Base-by-base conservation (phyloP, 2,329 filamentous ascomycete species). In the Xylariaceae sp. region DNA sequence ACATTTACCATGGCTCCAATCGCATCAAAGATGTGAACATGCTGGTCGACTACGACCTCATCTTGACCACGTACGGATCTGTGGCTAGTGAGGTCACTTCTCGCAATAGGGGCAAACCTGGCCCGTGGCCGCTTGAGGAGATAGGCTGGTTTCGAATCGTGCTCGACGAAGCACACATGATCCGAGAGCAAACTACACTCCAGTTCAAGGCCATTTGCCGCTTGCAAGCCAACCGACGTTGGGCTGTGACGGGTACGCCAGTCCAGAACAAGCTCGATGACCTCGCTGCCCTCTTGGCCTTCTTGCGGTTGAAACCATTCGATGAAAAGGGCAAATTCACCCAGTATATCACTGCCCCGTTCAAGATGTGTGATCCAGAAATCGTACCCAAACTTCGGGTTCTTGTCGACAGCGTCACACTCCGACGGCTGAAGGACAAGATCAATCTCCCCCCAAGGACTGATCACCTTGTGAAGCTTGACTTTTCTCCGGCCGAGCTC, bases 171-270 rank as follows among this genome's bases (percentile, higher is more conserved):
- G 94, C 92, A 0, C 94, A 99, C 72, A 89, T 89, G 74, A 97
- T 99, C 65, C 89, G 94, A 30, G 93, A 95, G 67, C 88, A 90
- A 63, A 83, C 80, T 2, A 93, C 92, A 0, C 78, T 89, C 47
- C 88, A 93, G 66, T 95, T 92, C 56, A 91, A 92, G 71, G 90
- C 90, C 2, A 90, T 94, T 17, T 92, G 91, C 64, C 83, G 85
- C 17, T 78, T 97, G 2, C 82, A 89, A 61, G 90, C 92, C 1
- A 83, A 89, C 69, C 85, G 92, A 37, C 87, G 92, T 39, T 99
- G 94, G 94, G 93, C 92, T 2, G 90, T 97, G n/a, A 97, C 94
- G 0, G 94, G 93, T 57, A 97, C 94, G 0, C 94, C 92, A 0
- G 90, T 97, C 7, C 93, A 97, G 74, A 99, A 99, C 70, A 87